phyloP scores from a whole-genome alignment of 345 rosid genomes.

The Eucalyptus regnans region DNA sequence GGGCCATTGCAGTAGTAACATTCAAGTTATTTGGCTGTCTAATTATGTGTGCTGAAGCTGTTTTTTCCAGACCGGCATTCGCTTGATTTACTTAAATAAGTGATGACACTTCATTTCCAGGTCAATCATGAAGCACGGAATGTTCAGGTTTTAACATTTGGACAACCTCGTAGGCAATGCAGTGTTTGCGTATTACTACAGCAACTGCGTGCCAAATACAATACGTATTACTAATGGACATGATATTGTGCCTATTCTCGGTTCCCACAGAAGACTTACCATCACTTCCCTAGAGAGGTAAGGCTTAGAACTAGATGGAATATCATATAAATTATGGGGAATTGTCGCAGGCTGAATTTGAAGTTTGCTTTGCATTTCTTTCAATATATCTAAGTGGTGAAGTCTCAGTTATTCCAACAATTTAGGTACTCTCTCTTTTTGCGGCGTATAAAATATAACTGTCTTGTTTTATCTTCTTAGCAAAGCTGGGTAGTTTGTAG shows the following conservation, averaged over 20 bases:
- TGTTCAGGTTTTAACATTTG: conserved; percentile 77
- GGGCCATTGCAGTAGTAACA: background rate
- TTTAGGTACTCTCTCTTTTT: background rate
- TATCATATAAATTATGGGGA: background rate
- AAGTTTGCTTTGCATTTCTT: background rate
- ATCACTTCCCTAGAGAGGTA: conserved; percentile 94
- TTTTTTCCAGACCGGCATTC: background rate
- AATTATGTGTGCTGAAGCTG: background rate
- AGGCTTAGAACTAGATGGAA: background rate
- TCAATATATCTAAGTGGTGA: background rate
- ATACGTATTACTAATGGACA: conserved; percentile 56
- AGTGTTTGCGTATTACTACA: conserved; percentile 57
- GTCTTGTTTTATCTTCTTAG: background rate
- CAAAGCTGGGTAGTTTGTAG: background rate
- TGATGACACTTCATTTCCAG: conserved; percentile 10
- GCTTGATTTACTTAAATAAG: background rate
- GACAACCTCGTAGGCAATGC: conserved; percentile 94
- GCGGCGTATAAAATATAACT: accelerated
- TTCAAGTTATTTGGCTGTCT: background rate
- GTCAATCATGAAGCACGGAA: conserved; percentile 51
- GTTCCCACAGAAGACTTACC: conserved; percentile 78
- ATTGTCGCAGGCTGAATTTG: background rate
- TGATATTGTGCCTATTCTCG: conserved; percentile 61
- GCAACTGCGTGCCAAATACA: conserved; percentile 49
- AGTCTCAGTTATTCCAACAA: background rate